Base-by-base conservation (phyloP, 2,329 filamentous ascomycete species). In the Cryphonectria naterciae region DNA sequence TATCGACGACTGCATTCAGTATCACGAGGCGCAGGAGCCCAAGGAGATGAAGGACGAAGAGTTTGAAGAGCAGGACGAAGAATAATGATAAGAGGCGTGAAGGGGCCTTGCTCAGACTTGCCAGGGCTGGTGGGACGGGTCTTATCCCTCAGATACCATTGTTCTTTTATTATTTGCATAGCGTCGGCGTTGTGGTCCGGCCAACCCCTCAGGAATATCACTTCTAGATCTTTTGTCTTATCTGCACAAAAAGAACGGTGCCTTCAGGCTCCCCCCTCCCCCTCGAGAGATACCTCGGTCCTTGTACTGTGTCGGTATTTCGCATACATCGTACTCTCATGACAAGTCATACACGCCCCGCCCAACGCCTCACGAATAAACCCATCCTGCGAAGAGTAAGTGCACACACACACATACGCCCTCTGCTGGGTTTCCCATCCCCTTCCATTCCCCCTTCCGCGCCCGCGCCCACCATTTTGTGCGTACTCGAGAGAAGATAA, bases 1-100 rank as follows among this genome's bases (percentile, higher is more conserved):
- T 82, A 96, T 98, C 76, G 95, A 98, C 79, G 94, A 98, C 81
- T 93, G 93, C 39, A 96, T 97, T 75, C 95, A 97, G 79, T 98
- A 89, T 80, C 93, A 97, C 78, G 95, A 98, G 80, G 93, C 94
- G 17, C 95, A 98, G 79, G 95, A 98, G 80, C 95, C 95, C 11
- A 91, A 88, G 76, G 95, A 98, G 79, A 92, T 94, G 7, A 87
- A 88, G 69, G 91, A 93, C 73, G 87, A 88, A 64, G 84, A 87
- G 72, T 87, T 89, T 52, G 84, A 84, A 17, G 82, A 84, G 17
- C 79, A 81, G 61, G 80, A 82, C 35, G 78, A 80, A 43, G 75
- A 69, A 19, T 52, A 28, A 65, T 32, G 32, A 32, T 4, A 32
- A 32, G 17, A 32, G 8, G 15, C 17, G 4, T 67, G 4, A 11